phyloP scores from a whole-genome alignment of 2,329 filamentous ascomycete genomes.

The Botryotinia narcissicola region DNA sequence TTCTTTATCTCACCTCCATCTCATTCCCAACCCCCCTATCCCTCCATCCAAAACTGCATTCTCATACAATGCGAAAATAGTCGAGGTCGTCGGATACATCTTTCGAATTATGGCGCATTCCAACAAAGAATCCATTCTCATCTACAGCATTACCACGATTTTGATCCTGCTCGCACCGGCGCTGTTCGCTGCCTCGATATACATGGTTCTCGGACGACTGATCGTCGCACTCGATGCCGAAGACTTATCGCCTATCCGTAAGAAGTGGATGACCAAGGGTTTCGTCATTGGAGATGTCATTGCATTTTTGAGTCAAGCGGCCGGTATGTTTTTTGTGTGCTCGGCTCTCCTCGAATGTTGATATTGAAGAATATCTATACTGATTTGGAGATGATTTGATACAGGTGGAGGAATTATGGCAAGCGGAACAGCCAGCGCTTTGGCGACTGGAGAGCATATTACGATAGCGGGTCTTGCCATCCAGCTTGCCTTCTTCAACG shows the following conservation, averaged over 20 bases:
- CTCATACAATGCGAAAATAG: neutral
- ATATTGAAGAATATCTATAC: neutral
- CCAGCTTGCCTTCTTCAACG: constrained; percentile 49
- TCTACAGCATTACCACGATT: constrained; percentile 6
- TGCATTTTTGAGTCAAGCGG: neutral
- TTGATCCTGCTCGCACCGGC: constrained; percentile 6
- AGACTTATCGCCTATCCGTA: neutral
- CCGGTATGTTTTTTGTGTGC: neutral
- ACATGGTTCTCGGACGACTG: constrained; percentile 12
- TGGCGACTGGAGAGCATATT: constrained; percentile 41
- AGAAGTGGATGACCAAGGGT: neutral
- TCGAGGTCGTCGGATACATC: neutral
- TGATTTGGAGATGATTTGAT: neutral
- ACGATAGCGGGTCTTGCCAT: constrained; percentile 48
- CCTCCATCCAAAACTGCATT: too few relatives aligned
- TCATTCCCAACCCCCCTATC: too few relatives aligned
- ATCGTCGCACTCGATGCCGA: neutral
- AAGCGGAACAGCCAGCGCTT: constrained; percentile 34
- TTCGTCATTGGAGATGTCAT: constrained; percentile 8
- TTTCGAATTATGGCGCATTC: neutral
- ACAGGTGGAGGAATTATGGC: constrained; percentile 22
- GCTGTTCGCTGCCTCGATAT: constrained; percentile 10
- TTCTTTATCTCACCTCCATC: neutral
- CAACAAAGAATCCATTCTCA: neutral
- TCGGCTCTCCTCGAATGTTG: too few relatives aligned